These are phyloP conservation scores for Pseudogymnoascus destructans DNA, from an alignment of 2,329 filamentous ascomycete species.

Conservation along the genomic window DNA sequence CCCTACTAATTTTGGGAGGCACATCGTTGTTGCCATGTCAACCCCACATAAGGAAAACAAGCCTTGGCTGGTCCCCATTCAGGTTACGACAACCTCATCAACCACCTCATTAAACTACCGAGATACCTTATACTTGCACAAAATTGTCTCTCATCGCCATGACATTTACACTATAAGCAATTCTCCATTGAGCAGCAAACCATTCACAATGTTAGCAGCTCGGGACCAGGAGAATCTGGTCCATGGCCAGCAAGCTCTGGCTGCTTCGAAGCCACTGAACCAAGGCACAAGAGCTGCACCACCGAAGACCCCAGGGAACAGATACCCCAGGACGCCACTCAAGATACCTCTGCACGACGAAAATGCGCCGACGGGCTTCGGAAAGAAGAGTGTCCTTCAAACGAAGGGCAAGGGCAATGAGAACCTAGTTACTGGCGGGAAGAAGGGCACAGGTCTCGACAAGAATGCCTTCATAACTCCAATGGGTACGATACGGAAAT, in stretches of 20 bases:
- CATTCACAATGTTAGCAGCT: slow-evolving; percentile 54
- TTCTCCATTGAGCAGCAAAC: not conserved
- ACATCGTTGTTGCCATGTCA: slow-evolving; percentile 9
- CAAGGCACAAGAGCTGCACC: slow-evolving; percentile 47
- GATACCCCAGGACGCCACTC: slow-evolving; percentile 71
- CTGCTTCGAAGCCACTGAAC: slow-evolving; percentile 58
- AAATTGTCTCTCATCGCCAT: not conserved
- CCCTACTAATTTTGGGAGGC: slow-evolving; percentile 3
- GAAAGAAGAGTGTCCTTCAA: slow-evolving; percentile 45
- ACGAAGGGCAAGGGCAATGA: slow-evolving; percentile 43
- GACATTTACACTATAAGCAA: slow-evolving; percentile 3
- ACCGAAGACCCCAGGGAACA: slow-evolving; percentile 67
- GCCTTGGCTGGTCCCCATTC: slow-evolving; percentile 7
- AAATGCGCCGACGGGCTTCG: slow-evolving; percentile 51
- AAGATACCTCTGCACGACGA: slow-evolving; percentile 71
- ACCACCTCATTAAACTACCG: slow-evolving; percentile 6
- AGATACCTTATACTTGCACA: slow-evolving; percentile 6
- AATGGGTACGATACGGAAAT: slow-evolving; percentile 44
- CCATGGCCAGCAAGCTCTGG: slow-evolving; percentile 57
- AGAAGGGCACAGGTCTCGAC: slow-evolving; percentile 38
- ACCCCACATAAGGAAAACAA: slow-evolving; percentile 4
- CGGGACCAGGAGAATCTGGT: slow-evolving; percentile 82
- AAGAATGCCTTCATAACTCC: slow-evolving; percentile 66
- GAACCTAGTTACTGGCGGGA: slow-evolving; percentile 39
- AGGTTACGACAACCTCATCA: slow-evolving; percentile 4